These are phyloP conservation scores for Thalassia testudinum DNA, from an alignment of 116 monocot species.

Conservation along the genomic window DNA sequence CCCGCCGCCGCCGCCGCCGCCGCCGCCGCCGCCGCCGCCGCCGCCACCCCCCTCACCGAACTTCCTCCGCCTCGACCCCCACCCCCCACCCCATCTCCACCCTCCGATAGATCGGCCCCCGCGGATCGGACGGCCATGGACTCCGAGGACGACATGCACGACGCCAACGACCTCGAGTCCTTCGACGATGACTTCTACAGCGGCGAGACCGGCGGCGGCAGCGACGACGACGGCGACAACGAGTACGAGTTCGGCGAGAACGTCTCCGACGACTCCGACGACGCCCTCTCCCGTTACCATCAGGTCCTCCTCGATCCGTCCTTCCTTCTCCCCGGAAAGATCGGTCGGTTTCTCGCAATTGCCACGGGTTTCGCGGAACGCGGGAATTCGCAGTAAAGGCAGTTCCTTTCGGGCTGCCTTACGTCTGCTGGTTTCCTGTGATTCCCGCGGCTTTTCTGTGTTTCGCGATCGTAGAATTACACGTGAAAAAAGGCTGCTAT, in stretches of 20 bases:
- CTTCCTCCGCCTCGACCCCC: too few relatives aligned
- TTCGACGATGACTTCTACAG: conserved; percentile 80
- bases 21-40: too few relatives aligned
- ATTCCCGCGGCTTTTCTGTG: not conserved
- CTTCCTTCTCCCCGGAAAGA: conserved; percentile 5
- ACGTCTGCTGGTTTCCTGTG: not conserved
- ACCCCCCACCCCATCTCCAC: too few relatives aligned
- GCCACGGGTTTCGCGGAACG: too few relatives aligned
- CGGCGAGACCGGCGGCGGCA: too few relatives aligned
- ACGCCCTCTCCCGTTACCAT: conserved; percentile 47
- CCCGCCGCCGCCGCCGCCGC: too few relatives aligned
- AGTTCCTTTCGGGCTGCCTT: not conserved
- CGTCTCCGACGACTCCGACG: conserved; percentile 75
- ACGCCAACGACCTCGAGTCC: conserved; percentile 52
- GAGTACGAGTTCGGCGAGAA: conserved; percentile 80
- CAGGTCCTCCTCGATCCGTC: conserved; percentile 54
- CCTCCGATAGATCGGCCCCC: too few relatives aligned
- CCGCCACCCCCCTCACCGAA: too few relatives aligned
- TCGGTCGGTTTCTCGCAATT: too few relatives aligned
- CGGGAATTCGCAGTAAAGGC: too few relatives aligned
- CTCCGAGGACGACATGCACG: conserved; percentile 72
- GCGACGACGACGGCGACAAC: conserved; percentile 55
- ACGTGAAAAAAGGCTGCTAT: not conserved
- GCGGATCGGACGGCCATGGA: conserved; percentile 18
- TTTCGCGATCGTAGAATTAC: not conserved